A percentile compares a stretch with the other conserved stretches of the same genome.
Conservation (phyloP, 2,329 filamentous ascomycete species). For the Fusarium armeniacum region DNA sequence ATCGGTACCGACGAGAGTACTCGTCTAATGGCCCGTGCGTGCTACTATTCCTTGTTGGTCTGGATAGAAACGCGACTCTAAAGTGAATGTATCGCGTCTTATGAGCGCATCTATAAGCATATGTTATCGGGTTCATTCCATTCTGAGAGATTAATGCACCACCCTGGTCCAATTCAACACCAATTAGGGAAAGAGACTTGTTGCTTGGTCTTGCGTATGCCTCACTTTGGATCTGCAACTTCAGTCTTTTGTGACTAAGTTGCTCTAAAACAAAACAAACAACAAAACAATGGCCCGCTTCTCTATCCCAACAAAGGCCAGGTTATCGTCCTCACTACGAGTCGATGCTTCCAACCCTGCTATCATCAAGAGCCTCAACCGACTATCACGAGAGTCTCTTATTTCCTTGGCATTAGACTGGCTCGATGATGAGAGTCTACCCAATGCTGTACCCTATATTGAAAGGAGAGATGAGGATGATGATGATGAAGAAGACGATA, state of each 20-base stretch:
- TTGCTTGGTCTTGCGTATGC: constrained; percentile 7
- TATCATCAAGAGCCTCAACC: constrained; percentile 75
- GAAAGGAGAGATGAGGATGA: constrained; percentile 59
- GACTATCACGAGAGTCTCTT: constrained; percentile 79
- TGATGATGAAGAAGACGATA: constrained; percentile 72
- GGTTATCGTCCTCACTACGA: constrained; percentile 78
- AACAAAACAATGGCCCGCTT: constrained; percentile 64
- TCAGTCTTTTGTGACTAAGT: constrained; percentile 7
- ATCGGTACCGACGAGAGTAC: rapidly evolving
- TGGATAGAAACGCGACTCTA: constrained; percentile 29
- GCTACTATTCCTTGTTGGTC: not conserved
- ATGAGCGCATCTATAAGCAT: constrained; percentile 24
- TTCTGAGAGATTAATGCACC: constrained; percentile 13
- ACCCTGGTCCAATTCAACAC: constrained; percentile 1
- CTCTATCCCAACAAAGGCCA: constrained; percentile 78
- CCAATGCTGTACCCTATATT: constrained; percentile 62
- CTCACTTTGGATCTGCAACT: constrained; percentile 9
- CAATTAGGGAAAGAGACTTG: constrained; percentile 17
- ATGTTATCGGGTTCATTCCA: constrained; percentile 10
- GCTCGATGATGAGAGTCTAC: constrained; percentile 76
- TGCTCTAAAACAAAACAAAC: constrained; percentile 26
- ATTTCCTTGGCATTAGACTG: constrained; percentile 81
- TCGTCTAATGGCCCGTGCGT: constrained; percentile 22
- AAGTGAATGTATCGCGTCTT: constrained; percentile 34
- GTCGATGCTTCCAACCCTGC: constrained; percentile 75